These are phyloP conservation scores for Tripterygium wilfordii DNA, from an alignment of 177 flowering plant genomes.

Conservation along the genomic window DNA sequence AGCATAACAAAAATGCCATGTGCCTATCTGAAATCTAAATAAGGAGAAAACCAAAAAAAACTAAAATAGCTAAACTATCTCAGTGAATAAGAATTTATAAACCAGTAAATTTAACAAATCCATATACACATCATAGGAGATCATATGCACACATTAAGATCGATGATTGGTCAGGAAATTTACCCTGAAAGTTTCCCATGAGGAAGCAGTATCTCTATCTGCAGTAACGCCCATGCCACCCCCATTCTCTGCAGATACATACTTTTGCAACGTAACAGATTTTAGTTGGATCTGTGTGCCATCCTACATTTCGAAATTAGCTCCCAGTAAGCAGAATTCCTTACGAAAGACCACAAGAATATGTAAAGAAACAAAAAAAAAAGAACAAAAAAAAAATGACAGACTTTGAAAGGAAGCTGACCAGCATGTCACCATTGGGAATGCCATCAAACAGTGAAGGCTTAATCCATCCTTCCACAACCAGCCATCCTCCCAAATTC, in stretches of 20 bases:
- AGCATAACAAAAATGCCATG: too few species aligned
- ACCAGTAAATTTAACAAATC: too few species aligned
- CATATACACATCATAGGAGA: too few species aligned
- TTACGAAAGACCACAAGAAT: not conserved
- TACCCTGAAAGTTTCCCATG: constrained; percentile 90
- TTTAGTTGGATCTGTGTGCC: constrained; percentile 77
- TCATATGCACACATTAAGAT: too few species aligned
- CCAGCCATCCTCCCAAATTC: constrained; percentile 96
- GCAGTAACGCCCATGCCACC: constrained; percentile 63
- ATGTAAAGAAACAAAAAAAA: not conserved
- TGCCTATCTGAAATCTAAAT: too few species aligned
- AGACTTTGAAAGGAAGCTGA: constrained; percentile 22
- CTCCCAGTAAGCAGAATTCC: not conserved
- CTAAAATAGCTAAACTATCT: too few species aligned
- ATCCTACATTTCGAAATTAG: constrained; percentile 46
- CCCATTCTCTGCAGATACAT: constrained; percentile 63
- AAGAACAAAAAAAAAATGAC: not conserved
- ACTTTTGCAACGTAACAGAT: constrained; percentile 61
- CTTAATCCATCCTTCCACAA: constrained; percentile 90
- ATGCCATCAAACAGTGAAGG: constrained; percentile 85
- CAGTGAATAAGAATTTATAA: too few species aligned
- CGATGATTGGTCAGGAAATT: constrained; percentile 8
- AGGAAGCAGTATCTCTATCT: constrained; percentile 50
- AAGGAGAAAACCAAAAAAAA: too few species aligned
- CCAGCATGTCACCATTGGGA: constrained; percentile 88